Conservation (phyloP, 2,329 filamentous ascomycete species). For the Emergomyces orientalis region DNA sequence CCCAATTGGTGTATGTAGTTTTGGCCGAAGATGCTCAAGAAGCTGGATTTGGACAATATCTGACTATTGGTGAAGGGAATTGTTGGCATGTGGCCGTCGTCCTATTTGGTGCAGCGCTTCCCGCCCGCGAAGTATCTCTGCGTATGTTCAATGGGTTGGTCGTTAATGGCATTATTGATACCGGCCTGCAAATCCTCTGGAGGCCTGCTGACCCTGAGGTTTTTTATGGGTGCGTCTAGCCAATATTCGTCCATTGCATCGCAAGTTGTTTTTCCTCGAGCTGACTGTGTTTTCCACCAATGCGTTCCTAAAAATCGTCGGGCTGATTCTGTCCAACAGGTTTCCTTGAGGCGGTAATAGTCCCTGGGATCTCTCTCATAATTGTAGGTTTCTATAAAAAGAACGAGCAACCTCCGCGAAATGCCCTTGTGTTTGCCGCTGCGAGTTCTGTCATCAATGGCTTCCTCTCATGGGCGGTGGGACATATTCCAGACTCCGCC, state of each 20-base stretch:
- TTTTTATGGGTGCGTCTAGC: conserved; percentile 26
- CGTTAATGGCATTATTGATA: conserved; percentile 37
- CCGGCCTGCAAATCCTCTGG: conserved; percentile 40
- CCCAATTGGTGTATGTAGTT: conserved; percentile 19
- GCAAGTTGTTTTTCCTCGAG: not conserved
- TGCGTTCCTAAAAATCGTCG: not conserved
- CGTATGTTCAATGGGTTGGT: conserved; percentile 48
- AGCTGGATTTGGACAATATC: not conserved
- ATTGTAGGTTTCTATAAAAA: conserved; percentile 34
- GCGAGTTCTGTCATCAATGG: conserved; percentile 25
- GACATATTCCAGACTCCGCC: conserved; percentile 40
- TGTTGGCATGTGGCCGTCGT: conserved; percentile 37
- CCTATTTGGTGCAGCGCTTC: conserved; percentile 38
- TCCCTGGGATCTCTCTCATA: conserved; percentile 28
- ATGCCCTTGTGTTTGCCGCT: conserved; percentile 31
- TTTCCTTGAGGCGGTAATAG: conserved; percentile 28
- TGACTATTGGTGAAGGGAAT: conserved; percentile 35
- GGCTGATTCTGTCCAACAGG: conserved; percentile 9
- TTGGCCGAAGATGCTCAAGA: not conserved
- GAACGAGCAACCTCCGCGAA: conserved; percentile 29
- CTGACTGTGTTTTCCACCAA: not conserved
- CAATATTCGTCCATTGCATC: not conserved
- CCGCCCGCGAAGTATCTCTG: conserved; percentile 45
- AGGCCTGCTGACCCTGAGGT: conserved; percentile 36
- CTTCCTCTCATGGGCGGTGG: conserved; percentile 42